Base-by-base conservation (phyloP, 768 basidiomycete genomes). In the Glaciozyma antarctica region DNA sequence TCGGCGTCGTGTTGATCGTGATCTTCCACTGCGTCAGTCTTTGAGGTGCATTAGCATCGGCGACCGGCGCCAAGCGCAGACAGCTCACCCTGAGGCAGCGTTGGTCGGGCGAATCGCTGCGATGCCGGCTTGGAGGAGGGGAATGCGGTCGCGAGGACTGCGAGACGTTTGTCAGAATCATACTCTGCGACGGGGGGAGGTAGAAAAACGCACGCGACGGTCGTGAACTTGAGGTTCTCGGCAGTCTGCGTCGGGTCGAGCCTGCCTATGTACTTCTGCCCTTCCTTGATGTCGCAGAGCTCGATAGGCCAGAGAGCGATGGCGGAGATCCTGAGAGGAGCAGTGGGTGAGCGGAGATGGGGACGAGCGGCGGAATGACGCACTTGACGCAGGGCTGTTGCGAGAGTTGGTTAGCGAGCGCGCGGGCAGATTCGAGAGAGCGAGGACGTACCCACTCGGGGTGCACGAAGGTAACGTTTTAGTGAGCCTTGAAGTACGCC, bases 171-270 rank as follows among this genome's bases (percentile, higher is more conserved):
- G 13, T 41, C 38, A 41, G 38, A 10, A 41, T 41, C 38, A 15
- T 41, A 41, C 38, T 41, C 10, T 10, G 6, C 10, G 13, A 10
- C 34, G 38, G 38, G 13, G 13, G 38, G 13, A 41, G 38, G 38
- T 2, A 41, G 38, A 41, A 15, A 41, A 13, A 41, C 38, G 38
- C 38, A 41, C 38, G 38, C 47, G 47, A 64, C 43, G 41, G 63
- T 64, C 15, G 63, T 64, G 22, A 64, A 30, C 21, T 58, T 28
- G 57, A 64, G 51, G 4, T 49, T 19, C 12, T 62, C 45, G 32
- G 58, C 63, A 4, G 63, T 64, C 63, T 64, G 63, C 22, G 43
- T 51, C 24, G 63, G 57, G 49, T 64, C 58, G 57, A 64, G 63
- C 57, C 58, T 64, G 41, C 34, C 45, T 3, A 57, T 15, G 34